A percentile compares a stretch with the other conserved stretches of the same genome.
These are phyloP conservation scores for Angomonas ambiguus DNA, from an alignment of 208 protist species.

Conservation along the genomic window DNA sequence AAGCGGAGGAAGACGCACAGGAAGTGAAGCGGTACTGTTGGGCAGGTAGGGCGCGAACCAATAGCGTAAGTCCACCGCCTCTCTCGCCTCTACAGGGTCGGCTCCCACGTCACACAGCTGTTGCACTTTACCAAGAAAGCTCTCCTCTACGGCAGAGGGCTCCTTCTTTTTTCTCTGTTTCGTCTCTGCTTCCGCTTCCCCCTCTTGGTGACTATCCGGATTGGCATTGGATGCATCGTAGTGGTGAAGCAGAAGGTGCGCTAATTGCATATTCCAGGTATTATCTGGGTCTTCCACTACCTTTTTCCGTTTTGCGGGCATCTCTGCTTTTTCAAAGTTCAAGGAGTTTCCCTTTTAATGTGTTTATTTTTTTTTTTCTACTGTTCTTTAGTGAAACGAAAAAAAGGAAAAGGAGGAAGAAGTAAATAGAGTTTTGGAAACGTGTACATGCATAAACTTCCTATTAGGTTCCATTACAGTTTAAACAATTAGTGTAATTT, in stretches of 20 bases:
- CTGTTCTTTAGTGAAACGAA: neutral
- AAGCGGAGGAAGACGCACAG: too few relatives aligned
- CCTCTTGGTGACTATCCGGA: conserved; percentile 25
- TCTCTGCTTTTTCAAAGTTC: conserved; percentile 13
- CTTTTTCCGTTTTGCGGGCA: conserved; percentile 33
- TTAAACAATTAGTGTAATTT: too few relatives aligned
- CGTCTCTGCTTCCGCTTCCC: conserved; percentile 37
- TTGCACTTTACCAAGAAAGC: too few relatives aligned
- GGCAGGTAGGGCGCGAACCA: too few relatives aligned
- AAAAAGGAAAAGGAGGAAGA: neutral
- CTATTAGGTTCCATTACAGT: too few relatives aligned
- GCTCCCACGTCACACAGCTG: too few relatives aligned
- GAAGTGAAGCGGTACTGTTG: too few relatives aligned
- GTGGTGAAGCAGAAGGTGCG: conserved; percentile 27
- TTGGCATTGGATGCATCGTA: conserved; percentile 45
- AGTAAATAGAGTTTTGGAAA: neutral
- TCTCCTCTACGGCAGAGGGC: too few relatives aligned
- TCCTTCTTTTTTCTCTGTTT: too few relatives aligned
- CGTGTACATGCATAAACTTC: neutral
- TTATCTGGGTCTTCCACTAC: conserved; percentile 70
- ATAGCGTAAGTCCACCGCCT: too few relatives aligned
- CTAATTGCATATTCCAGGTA: conserved; percentile 81
- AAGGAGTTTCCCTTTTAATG: conserved; percentile 7
- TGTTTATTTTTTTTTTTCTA: conserved; percentile 1
- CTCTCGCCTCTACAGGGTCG: too few relatives aligned